Base-by-base conservation (phyloP, 129 eudicot species). In the Artemisia annua region DNA sequence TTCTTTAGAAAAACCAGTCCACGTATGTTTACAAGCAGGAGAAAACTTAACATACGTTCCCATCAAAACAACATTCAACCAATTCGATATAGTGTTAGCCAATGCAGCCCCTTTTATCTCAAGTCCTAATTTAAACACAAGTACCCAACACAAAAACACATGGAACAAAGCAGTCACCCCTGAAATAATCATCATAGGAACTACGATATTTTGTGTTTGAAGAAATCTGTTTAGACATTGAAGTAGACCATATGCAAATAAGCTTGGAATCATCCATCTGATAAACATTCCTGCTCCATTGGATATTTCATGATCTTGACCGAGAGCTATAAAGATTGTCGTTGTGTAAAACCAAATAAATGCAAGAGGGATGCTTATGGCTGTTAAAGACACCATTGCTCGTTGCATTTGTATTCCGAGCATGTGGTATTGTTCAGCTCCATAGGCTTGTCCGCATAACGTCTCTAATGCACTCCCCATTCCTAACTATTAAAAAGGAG, bases 381-480 rank as follows among this genome's bases (percentile, higher is more conserved):
- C 39, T 12, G 80, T 62, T 30, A 90, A 81, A 66, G 82, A 65
- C 26, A 90, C 26, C 83, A 85, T 85, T 22, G 80, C 96, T 71
- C 88, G 74, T 54, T 90, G 96, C 48, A 67, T 82, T 79, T 87
- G 86, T 19, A 90, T 74, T 44, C 93, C 91, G 22, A 90, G 75
- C 93, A 85, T 90, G 67, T 79, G 85, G 81, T 90, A 85, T 71
- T 90, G 93, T 69, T 90, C 85, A 44, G 93, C 96, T 74, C 93
- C 96, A 51, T 78, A 89, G 15, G 92, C 86, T 81, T 87, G 96
- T 16, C 96, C 96, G 16, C 92, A 87, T 71, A 90, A 49, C 3
- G 96, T 90, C 71, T 90, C 96, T 54, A 90, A 67, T 16, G 93
- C 90, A 75, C 90, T 85, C 73, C 90, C 90, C 90, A 90, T 78